Base-by-base conservation (phyloP, 306 rosid species). In the Notholithocarpus densiflorus region DNA sequence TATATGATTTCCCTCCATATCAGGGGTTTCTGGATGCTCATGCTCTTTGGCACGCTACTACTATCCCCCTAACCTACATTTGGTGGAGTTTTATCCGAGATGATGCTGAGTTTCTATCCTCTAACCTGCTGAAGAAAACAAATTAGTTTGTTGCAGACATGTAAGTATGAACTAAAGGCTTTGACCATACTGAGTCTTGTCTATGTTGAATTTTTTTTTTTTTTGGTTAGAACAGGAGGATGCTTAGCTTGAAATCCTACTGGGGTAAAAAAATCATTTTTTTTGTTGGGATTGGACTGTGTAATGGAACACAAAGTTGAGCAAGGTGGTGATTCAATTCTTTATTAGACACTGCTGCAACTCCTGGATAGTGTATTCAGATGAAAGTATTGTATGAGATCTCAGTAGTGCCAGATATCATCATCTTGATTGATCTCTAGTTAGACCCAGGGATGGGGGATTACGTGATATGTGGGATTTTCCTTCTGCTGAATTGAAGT, bases 31-130 rank as follows among this genome's bases (percentile, higher is more conserved):
- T 89, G 19, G 97, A 93, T 76, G 88, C 95, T 69, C 93, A 90
- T 81, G 91, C 93, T 32, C 81, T 91, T 70, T 89, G 92, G 95
- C 92, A 90, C 29, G 95, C 92, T 80, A 73, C 90, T 32, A 91
- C 92, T 54, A 69, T 93, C 77, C 98, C 98, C 15, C 76, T 93
- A 27, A 90, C 97, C 23, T 87, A 79, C 74, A 43, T 91, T 15
- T 89, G 92, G 98, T 93, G 98, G 98, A 90, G 93, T 85, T 93
- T 93, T 72, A 81, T 86, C 61, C 82, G 86, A 79, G 97, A 91
- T 19, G 98, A 93, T 81, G 94, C 90, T 15, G 77, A 79, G 82
- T 84, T 90, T 60, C 66, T 37, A 48, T 85, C 93, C 75, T 80
- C 87, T 23, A 56, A 45, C 72, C 79, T 78, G 72, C 62, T 84